These are phyloP conservation scores for Xerocomus amazonicus DNA, from an alignment of 1,284 basidiomycete genomes.

Conservation along the genomic window DNA sequence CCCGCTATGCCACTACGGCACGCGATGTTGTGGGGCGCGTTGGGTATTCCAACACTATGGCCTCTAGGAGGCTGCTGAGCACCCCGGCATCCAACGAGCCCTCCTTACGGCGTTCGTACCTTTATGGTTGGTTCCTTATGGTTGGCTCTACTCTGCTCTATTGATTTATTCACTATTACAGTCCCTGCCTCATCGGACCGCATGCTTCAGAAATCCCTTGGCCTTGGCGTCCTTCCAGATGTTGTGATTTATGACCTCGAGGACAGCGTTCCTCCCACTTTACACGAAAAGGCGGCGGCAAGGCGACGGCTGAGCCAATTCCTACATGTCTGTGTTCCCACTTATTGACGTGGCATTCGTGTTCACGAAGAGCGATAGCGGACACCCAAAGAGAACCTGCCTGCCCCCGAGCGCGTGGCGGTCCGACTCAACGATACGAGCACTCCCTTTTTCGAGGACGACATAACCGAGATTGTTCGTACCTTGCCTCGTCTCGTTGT, in stretches of 20 bases:
- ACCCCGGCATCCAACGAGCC: conserved; percentile 21
- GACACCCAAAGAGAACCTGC: conserved; percentile 36
- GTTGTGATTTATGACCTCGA: conserved; percentile 85
- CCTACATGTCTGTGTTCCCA: conserved; percentile 44
- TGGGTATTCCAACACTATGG: background rate
- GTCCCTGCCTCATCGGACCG: conserved; percentile 75
- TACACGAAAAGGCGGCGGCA: conserved; percentile 59
- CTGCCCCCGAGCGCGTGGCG: conserved; percentile 52
- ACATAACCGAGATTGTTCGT: conserved; percentile 65
- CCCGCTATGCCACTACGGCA: background rate
- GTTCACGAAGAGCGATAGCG: conserved; percentile 26
- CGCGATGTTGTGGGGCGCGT: background rate
- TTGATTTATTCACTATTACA: conserved; percentile 22
- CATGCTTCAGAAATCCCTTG: conserved; percentile 78
- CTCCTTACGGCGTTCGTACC: conserved; percentile 53
- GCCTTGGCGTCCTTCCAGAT: conserved; percentile 52
- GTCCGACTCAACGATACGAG: conserved; percentile 76
- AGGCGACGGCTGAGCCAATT: conserved; percentile 57
- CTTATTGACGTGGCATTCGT: conserved; percentile 3
- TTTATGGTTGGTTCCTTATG: conserved; percentile 50
- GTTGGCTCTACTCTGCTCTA: background rate
- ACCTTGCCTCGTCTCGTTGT: background rate
- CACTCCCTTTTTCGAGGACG: conserved; percentile 68
- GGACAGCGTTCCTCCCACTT: conserved; percentile 70
- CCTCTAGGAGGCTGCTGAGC: conserved; percentile 15